Conservation (phyloP, 345 rosid species). For the Ceriops decandra region DNA sequence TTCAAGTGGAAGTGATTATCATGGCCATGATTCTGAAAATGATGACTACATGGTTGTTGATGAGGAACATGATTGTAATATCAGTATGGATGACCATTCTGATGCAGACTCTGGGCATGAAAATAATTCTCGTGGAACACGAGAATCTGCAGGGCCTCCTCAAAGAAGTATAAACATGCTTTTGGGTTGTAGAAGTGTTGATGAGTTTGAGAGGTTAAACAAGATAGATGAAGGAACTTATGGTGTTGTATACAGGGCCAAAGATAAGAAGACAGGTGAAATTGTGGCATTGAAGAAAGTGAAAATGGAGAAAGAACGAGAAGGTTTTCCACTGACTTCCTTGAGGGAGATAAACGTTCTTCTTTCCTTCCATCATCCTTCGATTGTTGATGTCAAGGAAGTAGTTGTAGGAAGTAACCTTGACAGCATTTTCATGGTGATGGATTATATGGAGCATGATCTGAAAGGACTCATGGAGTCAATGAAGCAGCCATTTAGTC, state of each 20-base stretch:
- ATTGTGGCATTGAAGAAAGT: constrained; percentile 98
- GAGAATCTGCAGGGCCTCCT: constrained; percentile 57
- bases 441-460: constrained; percentile 99
- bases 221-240: constrained; percentile 99
- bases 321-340: constrained; percentile 96
- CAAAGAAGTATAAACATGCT: constrained; percentile 92
- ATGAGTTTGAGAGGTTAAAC: constrained; percentile 93
- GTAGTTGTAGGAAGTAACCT: constrained; percentile 91
- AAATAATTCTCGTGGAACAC: constrained; percentile 39
- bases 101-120: constrained; percentile 56
- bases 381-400: constrained; percentile 96
- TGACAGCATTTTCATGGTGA: constrained; percentile 96
- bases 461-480: constrained; percentile 92
- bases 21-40: constrained; percentile 47
- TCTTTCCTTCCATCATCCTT: constrained; percentile 90
- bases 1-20: constrained; percentile 49
- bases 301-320: constrained; percentile 99
- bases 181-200: constrained; percentile 94
- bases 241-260: constrained; percentile 98
- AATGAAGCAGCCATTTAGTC: constrained; percentile 97
- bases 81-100: constrained; percentile 32
- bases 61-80: constrained; percentile 31
- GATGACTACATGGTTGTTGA: constrained; percentile 73
- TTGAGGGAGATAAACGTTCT: constrained; percentile 94
- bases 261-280: constrained; percentile 86